A percentile compares a stretch with the other conserved stretches of the same genome.
Conservation (phyloP, 345 rosid species). For the Microcos paniculata region DNA sequence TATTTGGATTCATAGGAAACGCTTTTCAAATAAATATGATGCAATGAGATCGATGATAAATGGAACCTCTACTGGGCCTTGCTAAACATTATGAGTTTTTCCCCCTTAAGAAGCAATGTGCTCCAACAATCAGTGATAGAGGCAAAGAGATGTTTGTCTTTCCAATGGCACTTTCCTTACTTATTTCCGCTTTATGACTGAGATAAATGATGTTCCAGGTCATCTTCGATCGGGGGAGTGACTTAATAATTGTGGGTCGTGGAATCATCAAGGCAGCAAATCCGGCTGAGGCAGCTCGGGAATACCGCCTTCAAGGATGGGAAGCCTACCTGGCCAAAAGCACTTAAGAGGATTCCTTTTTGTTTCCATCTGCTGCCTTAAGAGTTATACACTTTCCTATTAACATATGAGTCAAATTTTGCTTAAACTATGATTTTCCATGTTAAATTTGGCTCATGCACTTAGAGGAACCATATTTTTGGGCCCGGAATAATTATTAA, state of each 20-base stretch:
- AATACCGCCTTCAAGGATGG: constrained; percentile 94
- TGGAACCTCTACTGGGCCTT: neutral
- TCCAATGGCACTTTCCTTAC: neutral
- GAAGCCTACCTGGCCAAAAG: constrained; percentile 82
- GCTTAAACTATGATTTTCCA: neutral
- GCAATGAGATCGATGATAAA: neutral
- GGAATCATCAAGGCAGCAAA: constrained; percentile 87
- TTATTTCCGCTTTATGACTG: neutral
- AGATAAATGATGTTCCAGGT: constrained; percentile 41
- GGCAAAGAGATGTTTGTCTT: neutral
- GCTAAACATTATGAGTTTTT: neutral
- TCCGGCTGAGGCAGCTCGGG: constrained; percentile 74
- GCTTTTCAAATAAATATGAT: neutral
- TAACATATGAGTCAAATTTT: neutral
- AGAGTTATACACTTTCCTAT: neutral
- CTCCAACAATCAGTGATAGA: neutral
- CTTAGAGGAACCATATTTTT: neutral
- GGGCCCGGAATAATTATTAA: neutral
- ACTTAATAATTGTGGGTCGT: constrained; percentile 93
- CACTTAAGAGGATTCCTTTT: constrained; percentile 5
- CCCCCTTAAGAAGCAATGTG: neutral
- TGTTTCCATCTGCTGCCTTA: neutral
- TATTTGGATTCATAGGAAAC: neutral
- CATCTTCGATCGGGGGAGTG: constrained; percentile 83
- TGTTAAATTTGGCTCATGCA: neutral